Evolutionary conservation across 495 filamentous ascomycete genomes (phyloP), one percentile per base, ranked within the genome.

Genomic region (Ramalina intermedia): DNA sequence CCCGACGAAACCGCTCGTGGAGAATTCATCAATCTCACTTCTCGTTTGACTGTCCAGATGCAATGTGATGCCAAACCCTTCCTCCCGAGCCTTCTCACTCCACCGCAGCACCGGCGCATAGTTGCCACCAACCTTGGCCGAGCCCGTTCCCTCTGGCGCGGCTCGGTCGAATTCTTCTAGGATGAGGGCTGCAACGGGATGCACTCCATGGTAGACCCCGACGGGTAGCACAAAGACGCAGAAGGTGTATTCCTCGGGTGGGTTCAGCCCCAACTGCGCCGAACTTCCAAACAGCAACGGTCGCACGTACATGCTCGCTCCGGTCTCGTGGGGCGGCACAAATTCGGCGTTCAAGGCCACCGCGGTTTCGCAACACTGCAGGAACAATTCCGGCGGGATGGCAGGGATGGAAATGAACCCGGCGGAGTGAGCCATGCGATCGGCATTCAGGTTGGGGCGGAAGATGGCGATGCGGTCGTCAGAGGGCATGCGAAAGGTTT

Each of bases 171-270:
- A 87, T 8, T 79, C 71, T 55, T 87, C 84, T 20, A 94, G 66
- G 43, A 94, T 79, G 44, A 93, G 64, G 6, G 80, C 84, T 61
- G 82, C 76, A 9, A 94, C 85, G 0, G 87, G 82, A 57, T 85
- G 75, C 4, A 81, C 75, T 2, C 88, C 88, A 57, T 94, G 89
- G 63, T 93, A 94, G 6, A 94, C 88, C 2, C 87, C 87, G 4
- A 84, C 86, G 1, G 88, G 88, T 53, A 90, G 69, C 0, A 87
- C 87, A 51, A 78, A 94, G 24, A 95, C 87, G 37, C 71, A 76
- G 56, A 95, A 87, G 0, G 79, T 87, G 63, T 91, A 95, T 61
- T 90, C 88, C 42, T 94, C 85, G 0, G 87, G 85, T 26, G 88
- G 83, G 50, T 67, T 81, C 17, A 95, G 65, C 0, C 85, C 86